phyloP scores from a whole-genome alignment of 441 rosid genomes.

The Adansonia madagascariensis region DNA sequence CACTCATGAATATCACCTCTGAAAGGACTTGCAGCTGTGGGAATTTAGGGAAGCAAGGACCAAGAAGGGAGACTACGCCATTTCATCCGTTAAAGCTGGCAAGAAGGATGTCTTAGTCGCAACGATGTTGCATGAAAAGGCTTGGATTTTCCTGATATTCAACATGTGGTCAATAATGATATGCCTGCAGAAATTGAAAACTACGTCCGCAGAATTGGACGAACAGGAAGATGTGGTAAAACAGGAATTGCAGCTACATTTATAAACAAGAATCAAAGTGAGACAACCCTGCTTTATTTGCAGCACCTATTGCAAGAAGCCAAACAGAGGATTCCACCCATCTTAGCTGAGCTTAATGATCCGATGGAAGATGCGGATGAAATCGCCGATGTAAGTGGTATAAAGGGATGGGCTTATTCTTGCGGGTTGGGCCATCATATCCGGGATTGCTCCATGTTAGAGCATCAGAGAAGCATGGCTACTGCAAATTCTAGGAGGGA shows the following conservation, averaged over 20 bases:
- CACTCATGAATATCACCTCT: constrained; percentile 86
- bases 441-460: constrained; percentile 83
- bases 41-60: constrained; percentile 91
- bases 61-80: constrained; percentile 92
- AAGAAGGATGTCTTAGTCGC: constrained; percentile 91
- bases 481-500: constrained; percentile 69
- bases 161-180: constrained; percentile 89
- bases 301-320: constrained; percentile 93
- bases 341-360: constrained; percentile 78
- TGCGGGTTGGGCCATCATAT: constrained; percentile 94
- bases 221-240: constrained; percentile 96
- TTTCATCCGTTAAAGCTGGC: constrained; percentile 82
- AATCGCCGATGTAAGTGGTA: constrained; percentile 71
- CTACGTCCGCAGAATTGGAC: constrained; percentile 88
- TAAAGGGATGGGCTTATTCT: constrained; percentile 92
- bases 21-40: constrained; percentile 95
- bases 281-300: constrained; percentile 82
- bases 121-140: constrained; percentile 96
- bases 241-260: constrained; percentile 96
- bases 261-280: constrained; percentile 92
- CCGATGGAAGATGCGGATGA: constrained; percentile 82
- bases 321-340: constrained; percentile 91
- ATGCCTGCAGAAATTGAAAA: constrained; percentile 98
- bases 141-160: constrained; percentile 91
- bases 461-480: constrained; percentile 78